Evolutionary conservation across 495 filamentous ascomycete species (phyloP).

Genomic region (Pseudevernia furfuracea): DNA sequence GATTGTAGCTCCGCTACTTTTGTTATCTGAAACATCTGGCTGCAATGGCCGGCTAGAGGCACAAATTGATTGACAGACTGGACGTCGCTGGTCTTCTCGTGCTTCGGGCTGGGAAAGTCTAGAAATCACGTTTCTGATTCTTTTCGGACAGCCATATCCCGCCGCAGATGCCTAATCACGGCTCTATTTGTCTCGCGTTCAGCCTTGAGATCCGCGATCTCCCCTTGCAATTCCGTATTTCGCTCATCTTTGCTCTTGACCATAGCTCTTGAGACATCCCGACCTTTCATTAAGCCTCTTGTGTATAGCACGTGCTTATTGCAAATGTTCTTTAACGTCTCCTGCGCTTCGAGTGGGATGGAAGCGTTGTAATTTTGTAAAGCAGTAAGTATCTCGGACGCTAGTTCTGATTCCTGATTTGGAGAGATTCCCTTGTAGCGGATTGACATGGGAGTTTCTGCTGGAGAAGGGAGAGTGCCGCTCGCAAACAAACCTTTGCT

Average conservation of each 20-base stretch:
- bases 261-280: slow-evolving; percentile 54
- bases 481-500: slow-evolving; percentile 24
- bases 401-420: slow-evolving; percentile 41
- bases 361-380: slow-evolving; percentile 45
- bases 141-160: slow-evolving; percentile 21
- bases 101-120: not conserved
- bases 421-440: slow-evolving; percentile 37
- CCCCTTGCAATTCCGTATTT: slow-evolving; percentile 44
- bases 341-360: slow-evolving; percentile 33
- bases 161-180: slow-evolving; percentile 31
- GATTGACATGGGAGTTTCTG: slow-evolving; percentile 45
- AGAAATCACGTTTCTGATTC: not conserved
- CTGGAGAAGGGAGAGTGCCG: slow-evolving; percentile 24
- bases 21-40: not conserved
- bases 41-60: not conserved
- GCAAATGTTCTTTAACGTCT: slow-evolving; percentile 42
- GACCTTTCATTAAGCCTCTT: slow-evolving; percentile 50
- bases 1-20: not conserved
- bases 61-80: not conserved
- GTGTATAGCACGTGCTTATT: slow-evolving; percentile 48
- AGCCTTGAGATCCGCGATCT: slow-evolving; percentile 43
- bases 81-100: not conserved
- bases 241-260: slow-evolving; percentile 55
- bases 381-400: slow-evolving; percentile 41
- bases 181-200: slow-evolving; percentile 46